phyloP scores from a whole-genome alignment of 306 rosid species.

The Glycyrrhiza uralensis region DNA sequence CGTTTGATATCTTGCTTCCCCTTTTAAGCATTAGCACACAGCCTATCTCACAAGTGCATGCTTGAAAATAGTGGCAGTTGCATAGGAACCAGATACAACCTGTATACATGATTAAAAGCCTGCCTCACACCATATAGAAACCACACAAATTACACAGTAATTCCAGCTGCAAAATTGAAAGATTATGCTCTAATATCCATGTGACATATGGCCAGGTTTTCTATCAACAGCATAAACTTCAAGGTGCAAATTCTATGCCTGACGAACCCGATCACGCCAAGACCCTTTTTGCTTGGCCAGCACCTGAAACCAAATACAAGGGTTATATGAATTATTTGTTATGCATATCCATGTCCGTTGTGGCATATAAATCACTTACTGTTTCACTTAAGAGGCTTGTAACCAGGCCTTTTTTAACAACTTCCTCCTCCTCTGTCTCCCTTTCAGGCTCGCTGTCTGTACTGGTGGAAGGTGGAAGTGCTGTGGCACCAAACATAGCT shows the following conservation, averaged over 20 bases:
- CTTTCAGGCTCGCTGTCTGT: constrained; percentile 57
- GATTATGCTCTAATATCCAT: background rate
- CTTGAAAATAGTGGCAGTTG: background rate
- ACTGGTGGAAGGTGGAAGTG: constrained; percentile 32
- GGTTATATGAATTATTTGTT: constrained; percentile 6
- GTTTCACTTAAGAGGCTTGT: constrained; percentile 74
- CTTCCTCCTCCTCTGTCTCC: constrained; percentile 46
- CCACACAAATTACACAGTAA: constrained; percentile 1
- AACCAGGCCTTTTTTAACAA: constrained; percentile 40
- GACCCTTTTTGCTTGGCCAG: constrained; percentile 80
- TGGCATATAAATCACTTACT: constrained; percentile 37
- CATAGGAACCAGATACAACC: background rate
- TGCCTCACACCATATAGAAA: background rate
- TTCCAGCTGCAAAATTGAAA: constrained; percentile 10
- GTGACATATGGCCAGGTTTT: background rate
- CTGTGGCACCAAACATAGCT: constrained; percentile 84
- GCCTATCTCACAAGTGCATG: background rate
- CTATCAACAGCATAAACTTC: background rate
- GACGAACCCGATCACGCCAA: constrained; percentile 91
- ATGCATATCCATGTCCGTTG: background rate
- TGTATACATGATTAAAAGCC: constrained; percentile 19
- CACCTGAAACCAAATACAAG: constrained; percentile 47
- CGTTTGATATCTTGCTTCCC: background rate
- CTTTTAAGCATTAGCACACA: background rate
- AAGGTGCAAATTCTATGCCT: constrained; percentile 22